Base-by-base conservation (phyloP, 306 rosid genomes). In the Rubus parviflorus region DNA sequence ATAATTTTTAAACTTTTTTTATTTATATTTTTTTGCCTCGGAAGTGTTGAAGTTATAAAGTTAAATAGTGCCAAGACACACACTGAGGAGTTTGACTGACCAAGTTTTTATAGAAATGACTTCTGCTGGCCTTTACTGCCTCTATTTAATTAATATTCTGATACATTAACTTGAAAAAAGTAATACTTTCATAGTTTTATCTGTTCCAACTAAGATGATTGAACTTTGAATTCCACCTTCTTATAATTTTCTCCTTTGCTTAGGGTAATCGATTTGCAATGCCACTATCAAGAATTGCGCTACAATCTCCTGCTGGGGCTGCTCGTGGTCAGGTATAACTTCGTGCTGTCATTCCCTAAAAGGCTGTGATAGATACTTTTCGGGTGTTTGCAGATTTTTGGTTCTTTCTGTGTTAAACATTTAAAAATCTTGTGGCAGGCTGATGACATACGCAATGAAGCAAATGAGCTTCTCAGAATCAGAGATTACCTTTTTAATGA, bases 271-370 rank as follows among this genome's bases (percentile, higher is more conserved):
- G 97, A 49, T 81, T 47, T 79, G 82, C 97, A 74, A 95, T 90
- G 97, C 97, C 97, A 82, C 89, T 89, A 37, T 81, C 97, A 82
- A 90, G 96, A 85, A 81, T 95, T 69, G 86, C 92, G 5, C 81
- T 95, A 72, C 89, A 90, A 69, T 84, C 99, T 77, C 97, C 96
- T 43, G 97, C 90, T 5, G 99, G 97, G 76, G 81, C 94, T 81
- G 99, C 99, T 68, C 97, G 97, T 40, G 99, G 99, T 64, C 99
- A 89, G 97, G 99, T 92, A 83, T 72, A 75, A 38, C 48, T 61
- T 64, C 79, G 0, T 75, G 15, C 23, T 20, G n/a, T 72, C 73
- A 17, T 72, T 4, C 63, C 49, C 3, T 37, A 0, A 11, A 47
- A 40, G 12, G 23, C 38, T 49, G 7, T 19, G 6, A 43, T 49